These are phyloP conservation scores for Microsporum audouinii DNA, from an alignment of 2,329 filamentous ascomycete species.

Conservation along the genomic window DNA sequence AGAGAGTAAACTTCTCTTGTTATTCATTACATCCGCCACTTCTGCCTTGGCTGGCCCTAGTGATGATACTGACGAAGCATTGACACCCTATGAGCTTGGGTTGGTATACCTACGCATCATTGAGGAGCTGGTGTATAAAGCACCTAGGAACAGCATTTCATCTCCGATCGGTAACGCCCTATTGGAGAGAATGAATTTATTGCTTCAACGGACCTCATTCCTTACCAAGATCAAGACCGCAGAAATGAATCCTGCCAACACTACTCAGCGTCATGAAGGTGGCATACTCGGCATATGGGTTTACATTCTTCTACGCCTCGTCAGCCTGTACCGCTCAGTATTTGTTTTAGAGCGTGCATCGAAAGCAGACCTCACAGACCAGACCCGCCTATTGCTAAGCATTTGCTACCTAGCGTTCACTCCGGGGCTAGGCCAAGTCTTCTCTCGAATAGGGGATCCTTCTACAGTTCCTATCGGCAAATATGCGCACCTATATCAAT, in stretches of 20 bases:
- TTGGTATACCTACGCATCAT: slow-evolving; percentile 30
- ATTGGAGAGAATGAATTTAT: slow-evolving; percentile 31
- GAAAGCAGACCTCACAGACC: slow-evolving; percentile 23
- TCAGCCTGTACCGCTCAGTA: slow-evolving; percentile 30
- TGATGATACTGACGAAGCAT: background rate
- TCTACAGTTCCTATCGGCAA: slow-evolving; percentile 17
- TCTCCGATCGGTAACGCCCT: slow-evolving; percentile 24
- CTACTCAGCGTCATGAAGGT: slow-evolving; percentile 12
- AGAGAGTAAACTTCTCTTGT: slow-evolving; percentile 30
- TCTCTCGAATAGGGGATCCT: slow-evolving; percentile 23
- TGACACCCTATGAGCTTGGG: slow-evolving; percentile 22
- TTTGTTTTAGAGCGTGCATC: slow-evolving; percentile 20
- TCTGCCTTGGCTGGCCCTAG: slow-evolving; percentile 5
- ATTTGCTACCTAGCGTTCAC: slow-evolving; percentile 34
- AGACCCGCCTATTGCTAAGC: slow-evolving; percentile 28
- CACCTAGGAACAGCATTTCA: slow-evolving; percentile 24
- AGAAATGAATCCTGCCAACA: slow-evolving; percentile 13
- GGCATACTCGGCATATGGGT: slow-evolving; percentile 30
- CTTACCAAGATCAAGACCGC: slow-evolving; percentile 20
- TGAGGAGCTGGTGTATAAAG: slow-evolving; percentile 29
- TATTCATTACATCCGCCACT: slow-evolving; percentile 18
- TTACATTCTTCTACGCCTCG: slow-evolving; percentile 31
- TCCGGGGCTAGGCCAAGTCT: slow-evolving; percentile 23
- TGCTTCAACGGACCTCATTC: slow-evolving; percentile 28
- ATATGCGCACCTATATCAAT: slow-evolving; percentile 11